Base-by-base conservation (phyloP, 2,329 filamentous ascomycete species). In the Colletotrichum godetiae region DNA sequence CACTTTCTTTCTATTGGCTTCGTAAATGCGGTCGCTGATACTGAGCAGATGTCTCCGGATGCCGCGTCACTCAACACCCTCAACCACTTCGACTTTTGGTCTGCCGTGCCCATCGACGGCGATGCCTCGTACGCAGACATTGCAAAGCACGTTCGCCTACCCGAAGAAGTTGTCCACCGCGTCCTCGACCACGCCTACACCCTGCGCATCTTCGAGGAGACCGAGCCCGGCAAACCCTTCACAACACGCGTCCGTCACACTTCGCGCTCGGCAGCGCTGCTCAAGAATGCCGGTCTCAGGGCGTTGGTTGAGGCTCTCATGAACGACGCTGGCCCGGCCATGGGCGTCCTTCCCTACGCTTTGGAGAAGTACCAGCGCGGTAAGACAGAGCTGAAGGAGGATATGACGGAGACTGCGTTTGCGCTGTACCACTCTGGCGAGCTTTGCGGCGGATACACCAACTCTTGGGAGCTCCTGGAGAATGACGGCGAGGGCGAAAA, bases 1-100 rank as follows among this genome's bases (percentile, higher is more conserved):
- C 12, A 7, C 11, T 31, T 33, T 31, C 27, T 22, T 12, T 56
- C 13, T 19, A 5, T 31, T 11, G 6, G 5, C 1, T 6, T 6
- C 10, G 1, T 5, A 7, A 19, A 6, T 15, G 5, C 11, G 29
- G 12, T 13, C 19, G 31, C 42, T 59, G 7, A 31, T 15, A 15
- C 69, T 31, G 7, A 13, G 1, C 29, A 86, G 85, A 80, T 78
- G 42, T 81, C 86, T 60, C 86, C 86, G 2, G 85, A 88, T 73
- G 80, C 83, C 4, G 81, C 84, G 7, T 76, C 79, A 12, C 81
- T 89, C 49, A 86, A 87, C 75, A 79, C 87, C 15, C 79, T 89
- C 19, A 88, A 88, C 76, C 80, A 86, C 74, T 89, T 89, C 76
- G 80, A 88, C 75, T 88, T 89, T 76, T 89, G 86, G 85, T 80